Evolutionary conservation across 208 protist species (phyloP), one percentile per base, ranked within the genome.

Genomic region (Leishmania turanica): DNA sequence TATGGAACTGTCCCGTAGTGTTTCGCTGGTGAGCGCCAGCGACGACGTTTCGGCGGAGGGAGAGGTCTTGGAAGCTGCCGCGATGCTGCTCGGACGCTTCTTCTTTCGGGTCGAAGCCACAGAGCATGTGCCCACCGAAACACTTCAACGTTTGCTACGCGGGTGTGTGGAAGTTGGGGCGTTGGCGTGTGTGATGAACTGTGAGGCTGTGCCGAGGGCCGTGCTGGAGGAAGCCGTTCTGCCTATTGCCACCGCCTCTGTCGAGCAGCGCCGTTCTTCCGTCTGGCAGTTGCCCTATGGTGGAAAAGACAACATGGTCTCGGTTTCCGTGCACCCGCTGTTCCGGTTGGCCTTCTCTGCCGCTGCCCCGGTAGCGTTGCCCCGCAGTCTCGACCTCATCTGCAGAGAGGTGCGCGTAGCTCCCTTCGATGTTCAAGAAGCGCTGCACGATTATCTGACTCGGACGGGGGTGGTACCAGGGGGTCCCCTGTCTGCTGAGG

Each of bases 111-210:
- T 96, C n/a, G 91, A 94, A 75, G 92, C 89, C 53, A 86, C 88
- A 58, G 37, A 80, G 21, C 62, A 78, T 49, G 83, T 91, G 17
- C 60, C 88, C 3, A 74, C 88, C 24, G 86, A 89, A 53, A 82
- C 81, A 1, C 65, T 96, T 37, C 68, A 77, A 13, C 81, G 84
- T 6, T 73, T 90, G 75, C 78, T 98, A 65, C 89, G 90, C 42
- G 95, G 92, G 27, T 87, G 88, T 49, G 80, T 96, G 37, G 87
- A 88, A 75, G 74, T 90, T 11, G 95, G 95, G 24, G 88, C 87
- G 49, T 73, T 94, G 49, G 84, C 95, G 37, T 95, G 90, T 66
- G 68, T 98, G 51, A 72, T 88, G 34, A 88, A 94, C 56, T 89
- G 88, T 77, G 89, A 96, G 37, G 60, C 78, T 8, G 42, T 93